phyloP scores from a whole-genome alignment of 2,329 filamentous ascomycete genomes.

The Dothiorella sarmentorum region DNA sequence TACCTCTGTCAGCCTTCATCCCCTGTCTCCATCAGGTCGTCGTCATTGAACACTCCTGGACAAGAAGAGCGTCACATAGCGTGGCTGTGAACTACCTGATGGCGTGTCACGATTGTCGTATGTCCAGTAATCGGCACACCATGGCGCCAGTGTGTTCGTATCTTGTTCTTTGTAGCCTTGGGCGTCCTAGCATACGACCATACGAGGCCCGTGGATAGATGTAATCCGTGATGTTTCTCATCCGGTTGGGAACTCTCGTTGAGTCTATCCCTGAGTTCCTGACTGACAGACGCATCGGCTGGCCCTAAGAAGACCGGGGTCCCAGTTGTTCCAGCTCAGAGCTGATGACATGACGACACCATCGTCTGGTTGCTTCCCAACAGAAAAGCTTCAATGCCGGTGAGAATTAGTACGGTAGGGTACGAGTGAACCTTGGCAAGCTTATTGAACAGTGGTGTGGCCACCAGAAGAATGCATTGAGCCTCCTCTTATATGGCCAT shows the following conservation, averaged over 20 bases:
- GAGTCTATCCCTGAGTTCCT: slow-evolving; percentile 28
- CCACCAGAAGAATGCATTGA: background rate
- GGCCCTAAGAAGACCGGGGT: background rate
- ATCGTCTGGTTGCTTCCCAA: slow-evolving; percentile 19
- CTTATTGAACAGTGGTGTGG: background rate
- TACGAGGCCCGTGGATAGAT: no score
- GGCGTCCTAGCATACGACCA: slow-evolving; percentile 26
- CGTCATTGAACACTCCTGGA: slow-evolving; percentile 30
- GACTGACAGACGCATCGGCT: background rate
- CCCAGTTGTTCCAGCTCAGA: slow-evolving; percentile 26
- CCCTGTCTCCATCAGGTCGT: slow-evolving; percentile 27
- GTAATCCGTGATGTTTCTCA: slow-evolving; percentile 35
- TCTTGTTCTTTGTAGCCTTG: slow-evolving; percentile 25
- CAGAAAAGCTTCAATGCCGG: background rate
- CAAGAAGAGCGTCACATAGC: slow-evolving; percentile 22
- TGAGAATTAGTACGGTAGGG: background rate
- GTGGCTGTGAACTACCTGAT: slow-evolving; percentile 22
- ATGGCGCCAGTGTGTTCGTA: slow-evolving; percentile 25
- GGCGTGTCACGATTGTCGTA: slow-evolving; percentile 28
- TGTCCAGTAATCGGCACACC: slow-evolving; percentile 29
- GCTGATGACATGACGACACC: slow-evolving; percentile 24
- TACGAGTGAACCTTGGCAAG: background rate
- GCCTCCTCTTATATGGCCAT: background rate
- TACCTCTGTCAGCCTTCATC: background rate
- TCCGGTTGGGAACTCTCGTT: slow-evolving; percentile 39